These are phyloP conservation scores for Pseudogymnoascus sp. DNA, from an alignment of 2,329 filamentous ascomycete species.

Conservation along the genomic window DNA sequence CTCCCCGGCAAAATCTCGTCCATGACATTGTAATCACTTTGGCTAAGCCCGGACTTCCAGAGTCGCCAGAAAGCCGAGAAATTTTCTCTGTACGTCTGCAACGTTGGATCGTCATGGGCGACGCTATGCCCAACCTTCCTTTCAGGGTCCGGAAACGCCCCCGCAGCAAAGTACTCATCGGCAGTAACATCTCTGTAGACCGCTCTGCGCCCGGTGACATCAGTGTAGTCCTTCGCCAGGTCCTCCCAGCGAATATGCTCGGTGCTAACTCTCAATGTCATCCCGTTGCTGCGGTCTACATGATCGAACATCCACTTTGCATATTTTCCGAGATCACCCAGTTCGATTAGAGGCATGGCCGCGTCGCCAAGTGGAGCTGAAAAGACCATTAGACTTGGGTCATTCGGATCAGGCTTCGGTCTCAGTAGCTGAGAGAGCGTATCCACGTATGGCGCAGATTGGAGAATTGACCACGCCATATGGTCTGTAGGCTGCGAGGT, in stretches of 20 bases:
- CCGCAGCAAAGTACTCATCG: constrained; percentile 10
- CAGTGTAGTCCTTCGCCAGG: constrained; percentile 13
- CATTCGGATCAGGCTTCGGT: constrained; percentile 15
- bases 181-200: constrained; percentile 14
- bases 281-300: constrained; percentile 15
- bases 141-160: constrained; percentile 15
- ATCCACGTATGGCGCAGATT: constrained; percentile 23
- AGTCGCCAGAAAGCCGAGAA: constrained; percentile 17
- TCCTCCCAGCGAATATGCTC: constrained; percentile 18
- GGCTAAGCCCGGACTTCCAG: constrained; percentile 9
- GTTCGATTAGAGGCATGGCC: constrained; percentile 17
- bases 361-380: constrained; percentile 8
- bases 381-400: constrained; percentile 12
- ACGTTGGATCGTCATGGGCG: constrained; percentile 15
- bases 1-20: constrained; percentile 19
- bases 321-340: constrained; percentile 20
- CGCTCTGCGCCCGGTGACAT: constrained; percentile 14
- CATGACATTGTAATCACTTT: constrained; percentile 16
- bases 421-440: constrained; percentile 15
- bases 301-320: constrained; percentile 22
- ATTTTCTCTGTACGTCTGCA: constrained; percentile 14
- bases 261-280: constrained; percentile 20
- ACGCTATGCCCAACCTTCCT: constrained; percentile 15
- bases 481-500: constrained; percentile 13
- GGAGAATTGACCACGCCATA: constrained; percentile 21